Conservation (phyloP, 228 moss, liverwort and hornwort genomes). For the Sphagnum magellanicum region DNA sequence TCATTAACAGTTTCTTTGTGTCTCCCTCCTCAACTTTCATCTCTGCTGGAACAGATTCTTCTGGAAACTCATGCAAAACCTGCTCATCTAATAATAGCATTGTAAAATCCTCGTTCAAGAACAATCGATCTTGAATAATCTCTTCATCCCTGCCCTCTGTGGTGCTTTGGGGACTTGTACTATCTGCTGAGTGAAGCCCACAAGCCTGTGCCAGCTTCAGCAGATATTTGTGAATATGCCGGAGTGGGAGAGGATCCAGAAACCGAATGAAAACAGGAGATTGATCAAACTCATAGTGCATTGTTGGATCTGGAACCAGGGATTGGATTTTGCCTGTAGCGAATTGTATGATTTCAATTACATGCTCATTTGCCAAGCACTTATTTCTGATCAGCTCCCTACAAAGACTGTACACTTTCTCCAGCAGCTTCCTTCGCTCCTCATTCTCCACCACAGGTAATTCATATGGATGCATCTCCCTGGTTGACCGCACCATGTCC, state of each 20-base stretch:
- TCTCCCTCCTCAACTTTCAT: conserved; percentile 17
- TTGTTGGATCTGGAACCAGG: conserved; percentile 17
- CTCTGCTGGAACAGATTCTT: conserved; percentile 6
- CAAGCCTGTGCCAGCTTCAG: conserved; percentile 28
- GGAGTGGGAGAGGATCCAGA: conserved; percentile 17
- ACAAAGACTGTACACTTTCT: conserved; percentile 18
- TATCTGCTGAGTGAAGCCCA: conserved; percentile 14
- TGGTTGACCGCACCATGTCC: conserved; percentile 9
- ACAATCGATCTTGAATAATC: conserved; percentile 25
- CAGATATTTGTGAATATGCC: conserved; percentile 27
- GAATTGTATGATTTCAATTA: conserved; percentile 19
- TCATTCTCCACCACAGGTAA: conserved; percentile 22
- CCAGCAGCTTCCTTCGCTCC: conserved; percentile 15
- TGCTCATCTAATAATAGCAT: conserved; percentile 35
- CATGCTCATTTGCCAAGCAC: conserved; percentile 23
- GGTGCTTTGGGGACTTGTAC: background rate
- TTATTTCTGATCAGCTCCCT: conserved; percentile 20
- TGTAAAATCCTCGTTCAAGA: conserved; percentile 38
- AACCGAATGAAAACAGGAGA: conserved; percentile 31
- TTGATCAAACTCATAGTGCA: conserved; percentile 22
- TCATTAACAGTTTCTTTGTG: conserved; percentile 9
- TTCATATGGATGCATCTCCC: conserved; percentile 19
- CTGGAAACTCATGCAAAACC: conserved; percentile 24
- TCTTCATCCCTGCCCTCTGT: conserved; percentile 21
- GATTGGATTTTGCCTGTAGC: conserved; percentile 21